These are phyloP conservation scores for Nymphaea thermarum DNA, from an alignment of 164 flowering plant genomes.

Conservation along the genomic window DNA sequence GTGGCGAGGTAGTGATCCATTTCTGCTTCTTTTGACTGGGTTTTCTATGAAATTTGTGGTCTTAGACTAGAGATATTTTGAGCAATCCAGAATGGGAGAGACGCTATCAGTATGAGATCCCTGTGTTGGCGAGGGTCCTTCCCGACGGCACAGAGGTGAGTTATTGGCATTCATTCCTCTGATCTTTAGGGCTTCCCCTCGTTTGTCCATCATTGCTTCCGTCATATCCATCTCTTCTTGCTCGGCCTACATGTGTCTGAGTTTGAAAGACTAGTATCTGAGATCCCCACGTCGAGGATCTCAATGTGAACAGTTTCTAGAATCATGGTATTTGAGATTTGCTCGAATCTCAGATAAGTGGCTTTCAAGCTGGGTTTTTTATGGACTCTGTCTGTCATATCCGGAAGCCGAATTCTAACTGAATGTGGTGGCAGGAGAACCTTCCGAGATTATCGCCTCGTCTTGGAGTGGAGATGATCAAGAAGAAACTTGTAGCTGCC, in stretches of 20 bases:
- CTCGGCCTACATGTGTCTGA: too few species aligned
- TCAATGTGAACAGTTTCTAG: too few species aligned
- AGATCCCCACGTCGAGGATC: too few species aligned
- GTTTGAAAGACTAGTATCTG: too few species aligned
- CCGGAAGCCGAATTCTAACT: too few species aligned
- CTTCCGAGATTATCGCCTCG: slow-evolving; percentile 87
- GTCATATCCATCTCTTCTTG: too few species aligned
- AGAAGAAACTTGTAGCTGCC: slow-evolving; percentile 74
- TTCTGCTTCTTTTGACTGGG: slow-evolving; percentile 1
- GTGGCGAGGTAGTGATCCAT: not conserved
- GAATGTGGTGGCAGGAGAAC: slow-evolving; percentile 29
- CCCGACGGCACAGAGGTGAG: slow-evolving; percentile 86
- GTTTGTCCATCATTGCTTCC: too few species aligned
- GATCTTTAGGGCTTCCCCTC: not conserved
- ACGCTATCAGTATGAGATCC: slow-evolving; percentile 85
- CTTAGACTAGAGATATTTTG: slow-evolving; percentile 70
- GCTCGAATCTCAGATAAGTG: not conserved
- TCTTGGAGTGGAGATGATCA: slow-evolving; percentile 63
- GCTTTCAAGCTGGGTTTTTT: too few species aligned
- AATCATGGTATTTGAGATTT: too few species aligned
- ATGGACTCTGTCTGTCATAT: too few species aligned
- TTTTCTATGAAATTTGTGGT: slow-evolving; percentile 2
- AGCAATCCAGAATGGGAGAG: slow-evolving; percentile 81
- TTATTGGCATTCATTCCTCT: slow-evolving; percentile 2
- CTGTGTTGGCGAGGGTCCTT: slow-evolving; percentile 72